phyloP scores from a whole-genome alignment of 257 asterid genomes.

The Przewalskia tangutica region DNA sequence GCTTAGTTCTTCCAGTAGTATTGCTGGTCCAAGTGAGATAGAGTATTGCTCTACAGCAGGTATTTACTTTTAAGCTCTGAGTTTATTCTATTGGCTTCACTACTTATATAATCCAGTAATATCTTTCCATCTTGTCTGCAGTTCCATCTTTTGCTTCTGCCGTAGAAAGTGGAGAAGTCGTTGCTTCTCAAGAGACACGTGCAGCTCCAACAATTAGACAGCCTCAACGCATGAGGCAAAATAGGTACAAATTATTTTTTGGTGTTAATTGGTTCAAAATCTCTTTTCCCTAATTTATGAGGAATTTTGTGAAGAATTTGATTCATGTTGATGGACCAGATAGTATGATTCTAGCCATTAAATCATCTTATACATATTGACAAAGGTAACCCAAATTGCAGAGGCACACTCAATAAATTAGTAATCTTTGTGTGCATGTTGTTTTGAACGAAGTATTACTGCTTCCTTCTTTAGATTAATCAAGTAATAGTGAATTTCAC shows the following conservation, averaged over 20 bases:
- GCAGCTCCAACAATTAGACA: constrained; percentile 33
- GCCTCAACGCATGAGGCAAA: constrained; percentile 46
- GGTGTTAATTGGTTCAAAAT: background rate
- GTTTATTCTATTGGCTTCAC: background rate
- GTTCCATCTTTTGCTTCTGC: constrained; percentile 56
- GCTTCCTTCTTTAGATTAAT: background rate
- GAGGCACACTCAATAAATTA: background rate
- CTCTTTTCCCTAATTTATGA: background rate
- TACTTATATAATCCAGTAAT: background rate
- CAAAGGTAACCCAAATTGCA: background rate
- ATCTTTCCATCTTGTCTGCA: constrained; percentile 20
- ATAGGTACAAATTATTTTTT: constrained; percentile 36
- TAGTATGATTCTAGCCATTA: background rate
- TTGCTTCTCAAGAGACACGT: constrained; percentile 36
- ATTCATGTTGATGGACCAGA: background rate
- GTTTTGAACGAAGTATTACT: background rate
- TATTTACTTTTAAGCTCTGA: constrained; percentile 14
- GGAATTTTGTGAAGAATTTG: background rate
- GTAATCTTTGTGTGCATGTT: background rate
- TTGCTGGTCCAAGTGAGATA: constrained; percentile 42
- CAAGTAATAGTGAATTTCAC: background rate
- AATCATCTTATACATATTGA: background rate
- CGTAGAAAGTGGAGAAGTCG: constrained; percentile 51
- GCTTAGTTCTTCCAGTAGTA: constrained; percentile 45
- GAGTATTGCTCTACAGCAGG: constrained; percentile 64